phyloP scores from a whole-genome alignment of 2,329 filamentous ascomycete genomes.

The Clonostachys solani region DNA sequence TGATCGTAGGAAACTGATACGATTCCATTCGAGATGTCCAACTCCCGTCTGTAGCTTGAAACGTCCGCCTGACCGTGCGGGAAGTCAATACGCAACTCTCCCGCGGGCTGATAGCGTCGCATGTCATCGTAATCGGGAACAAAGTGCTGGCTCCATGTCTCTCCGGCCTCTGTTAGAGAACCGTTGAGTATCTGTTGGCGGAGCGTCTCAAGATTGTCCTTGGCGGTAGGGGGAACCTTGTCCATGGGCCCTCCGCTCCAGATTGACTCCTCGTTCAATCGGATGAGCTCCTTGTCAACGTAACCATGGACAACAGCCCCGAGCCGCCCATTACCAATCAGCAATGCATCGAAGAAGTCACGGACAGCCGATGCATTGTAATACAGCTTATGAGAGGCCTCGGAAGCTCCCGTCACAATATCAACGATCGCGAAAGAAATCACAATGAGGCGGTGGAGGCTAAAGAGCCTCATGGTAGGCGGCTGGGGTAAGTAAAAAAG shows the following conservation, averaged over 20 bases:
- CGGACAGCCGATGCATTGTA: not conserved
- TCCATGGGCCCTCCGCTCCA: slow-evolving; percentile 35
- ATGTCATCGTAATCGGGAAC: too few relatives aligned
- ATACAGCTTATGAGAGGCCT: slow-evolving; percentile 1
- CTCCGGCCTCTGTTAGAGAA: slow-evolving; percentile 23
- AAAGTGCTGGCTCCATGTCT: too few relatives aligned
- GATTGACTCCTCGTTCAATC: slow-evolving; percentile 40
- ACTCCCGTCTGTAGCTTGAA: slow-evolving; percentile 14
- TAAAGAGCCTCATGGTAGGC: too few relatives aligned
- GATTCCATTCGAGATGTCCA: slow-evolving; percentile 8
- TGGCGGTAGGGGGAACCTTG: slow-evolving; percentile 27
- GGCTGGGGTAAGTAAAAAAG: too few relatives aligned
- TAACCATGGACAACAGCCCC: slow-evolving; percentile 32
- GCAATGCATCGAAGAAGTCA: slow-evolving; percentile 15
- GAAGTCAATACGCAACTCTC: slow-evolving; percentile 7
- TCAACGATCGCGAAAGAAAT: too few relatives aligned
- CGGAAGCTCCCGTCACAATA: not conserved
- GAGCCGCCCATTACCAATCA: slow-evolving; percentile 37
- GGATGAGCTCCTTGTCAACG: slow-evolving; percentile 25
- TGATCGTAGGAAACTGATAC: slow-evolving; percentile 6
- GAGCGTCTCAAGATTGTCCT: slow-evolving; percentile 23
- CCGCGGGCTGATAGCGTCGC: slow-evolving; percentile 7
- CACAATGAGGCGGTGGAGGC: too few relatives aligned
- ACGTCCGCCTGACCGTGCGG: slow-evolving; percentile 16
- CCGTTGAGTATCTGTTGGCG: slow-evolving; percentile 7